A percentile compares a stretch with the other conserved stretches of the same genome.
Evolutionary conservation across 495 filamentous ascomycete genomes (phyloP).

Genomic region (Chaetomium cochliodes): DNA sequence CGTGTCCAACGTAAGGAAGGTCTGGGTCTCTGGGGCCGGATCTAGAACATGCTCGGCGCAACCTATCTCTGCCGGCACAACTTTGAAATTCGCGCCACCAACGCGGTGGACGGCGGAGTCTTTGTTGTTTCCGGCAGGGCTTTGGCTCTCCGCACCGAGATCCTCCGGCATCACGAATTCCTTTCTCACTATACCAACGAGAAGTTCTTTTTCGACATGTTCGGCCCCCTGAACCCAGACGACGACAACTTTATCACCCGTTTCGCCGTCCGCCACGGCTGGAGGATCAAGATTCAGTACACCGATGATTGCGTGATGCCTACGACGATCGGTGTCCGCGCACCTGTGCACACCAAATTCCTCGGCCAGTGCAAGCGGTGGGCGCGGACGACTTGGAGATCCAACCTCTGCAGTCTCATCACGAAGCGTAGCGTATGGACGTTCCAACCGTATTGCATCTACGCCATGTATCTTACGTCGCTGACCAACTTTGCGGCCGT

Average conservation of each 20-base stretch:
- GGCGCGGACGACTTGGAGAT: constrained; percentile 65
- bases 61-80: constrained; percentile 58
- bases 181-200: constrained; percentile 57
- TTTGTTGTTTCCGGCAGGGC: constrained; percentile 57
- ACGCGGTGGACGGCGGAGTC: constrained; percentile 56
- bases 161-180: constrained; percentile 49
- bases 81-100: constrained; percentile 55
- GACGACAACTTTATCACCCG: constrained; percentile 71
- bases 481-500: constrained; percentile 60
- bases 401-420: constrained; percentile 57
- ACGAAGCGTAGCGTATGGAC: constrained; percentile 36
- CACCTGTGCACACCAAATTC: constrained; percentile 49
- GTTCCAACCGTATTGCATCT: constrained; percentile 60
- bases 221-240: constrained; percentile 57
- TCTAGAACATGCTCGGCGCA: constrained; percentile 55
- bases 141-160: constrained; percentile 47
- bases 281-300: constrained; percentile 63
- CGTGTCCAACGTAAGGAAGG: constrained; percentile 40
- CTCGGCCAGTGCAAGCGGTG: constrained; percentile 59
- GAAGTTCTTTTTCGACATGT: constrained; percentile 48
- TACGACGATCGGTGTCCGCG: constrained; percentile 54
- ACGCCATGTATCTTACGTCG: constrained; percentile 59
- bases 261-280: constrained; percentile 55
- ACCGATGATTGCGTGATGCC: constrained; percentile 55
- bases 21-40: constrained; percentile 31